phyloP scores from a whole-genome alignment of 768 basidiomycete species.

The Hirschioporus abietinus region DNA sequence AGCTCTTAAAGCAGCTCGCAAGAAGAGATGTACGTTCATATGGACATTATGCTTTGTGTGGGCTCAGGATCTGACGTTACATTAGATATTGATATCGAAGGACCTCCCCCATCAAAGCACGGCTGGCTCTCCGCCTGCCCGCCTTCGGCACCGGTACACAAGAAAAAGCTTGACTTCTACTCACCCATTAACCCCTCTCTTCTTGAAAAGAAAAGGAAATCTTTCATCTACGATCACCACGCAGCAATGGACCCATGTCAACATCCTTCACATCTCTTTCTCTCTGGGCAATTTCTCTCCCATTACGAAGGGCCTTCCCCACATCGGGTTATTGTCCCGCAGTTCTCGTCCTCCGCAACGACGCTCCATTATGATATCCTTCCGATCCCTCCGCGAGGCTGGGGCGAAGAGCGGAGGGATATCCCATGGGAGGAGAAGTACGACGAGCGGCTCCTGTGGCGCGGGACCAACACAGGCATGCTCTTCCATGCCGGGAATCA shows the following conservation, averaged over 20 bases:
- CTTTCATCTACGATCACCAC: constrained; percentile 23
- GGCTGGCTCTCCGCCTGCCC: constrained; percentile 1
- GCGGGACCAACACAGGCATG: constrained; percentile 72
- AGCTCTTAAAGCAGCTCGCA: constrained; percentile 28
- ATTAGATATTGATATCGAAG: constrained; percentile 1
- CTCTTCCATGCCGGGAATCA: constrained; percentile 30
- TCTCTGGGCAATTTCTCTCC: constrained; percentile 15
- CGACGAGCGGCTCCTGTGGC: constrained; percentile 62
- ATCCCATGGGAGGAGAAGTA: constrained; percentile 65
- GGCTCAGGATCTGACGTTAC: not conserved
- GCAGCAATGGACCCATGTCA: constrained; percentile 22
- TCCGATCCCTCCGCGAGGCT: constrained; percentile 26
- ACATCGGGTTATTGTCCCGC: constrained; percentile 37
- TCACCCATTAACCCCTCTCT: constrained; percentile 1
- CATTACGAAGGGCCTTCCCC: constrained; percentile 20
- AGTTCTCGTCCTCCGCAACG: constrained; percentile 49
- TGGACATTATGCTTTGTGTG: not conserved
- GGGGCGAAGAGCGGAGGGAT: constrained; percentile 37
- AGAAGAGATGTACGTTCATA: constrained; percentile 24
- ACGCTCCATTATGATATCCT: constrained; percentile 52
- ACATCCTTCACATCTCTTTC: constrained; percentile 19
- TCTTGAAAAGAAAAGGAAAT: constrained; percentile 3
- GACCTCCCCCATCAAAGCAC: not conserved
- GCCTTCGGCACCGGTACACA: not conserved
- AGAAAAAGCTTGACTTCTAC: constrained; percentile 3